Percentiles rank a stretch among this genome's conserved stretches.
Evolutionary conservation across 768 basidiomycete genomes (phyloP).

Genomic region (Clathrus columnatus): DNA sequence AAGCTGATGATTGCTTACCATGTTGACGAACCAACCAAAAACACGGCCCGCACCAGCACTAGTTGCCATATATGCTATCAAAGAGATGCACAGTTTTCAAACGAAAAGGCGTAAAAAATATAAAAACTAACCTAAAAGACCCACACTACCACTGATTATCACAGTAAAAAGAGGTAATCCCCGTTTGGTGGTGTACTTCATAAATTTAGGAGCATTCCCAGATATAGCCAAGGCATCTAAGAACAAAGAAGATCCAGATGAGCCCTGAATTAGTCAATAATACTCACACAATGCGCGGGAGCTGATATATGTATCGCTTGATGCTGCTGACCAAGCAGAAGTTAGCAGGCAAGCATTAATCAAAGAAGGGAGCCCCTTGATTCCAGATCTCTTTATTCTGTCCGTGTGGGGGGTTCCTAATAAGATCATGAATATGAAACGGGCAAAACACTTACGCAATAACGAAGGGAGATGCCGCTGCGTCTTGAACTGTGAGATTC

Average conservation of each 20-base stretch:
- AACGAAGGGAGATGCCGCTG: constrained; percentile 46
- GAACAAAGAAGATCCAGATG: not conserved
- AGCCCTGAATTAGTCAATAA: not conserved
- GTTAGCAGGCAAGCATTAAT: constrained; percentile 28
- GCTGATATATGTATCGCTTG: constrained; percentile 32
- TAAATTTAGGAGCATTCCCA: constrained; percentile 78
- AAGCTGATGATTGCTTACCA: constrained; percentile 30
- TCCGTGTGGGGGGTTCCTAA: not conserved
- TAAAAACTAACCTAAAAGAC: constrained; percentile 28
- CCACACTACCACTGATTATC: constrained; percentile 57
- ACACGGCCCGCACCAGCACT: constrained; percentile 57
- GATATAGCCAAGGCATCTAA: constrained; percentile 71
- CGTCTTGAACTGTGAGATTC: constrained; percentile 32
- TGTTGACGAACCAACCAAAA: constrained; percentile 73
- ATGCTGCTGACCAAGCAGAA: constrained; percentile 35
- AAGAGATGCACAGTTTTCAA: not conserved
- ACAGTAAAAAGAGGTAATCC: constrained; percentile 77
- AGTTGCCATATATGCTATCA: constrained; percentile 77
- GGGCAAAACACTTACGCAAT: constrained; percentile 30
- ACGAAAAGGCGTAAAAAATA: not conserved
- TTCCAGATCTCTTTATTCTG: constrained; percentile 40
- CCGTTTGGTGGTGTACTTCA: constrained; percentile 53
- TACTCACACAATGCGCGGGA: constrained; percentile 25
- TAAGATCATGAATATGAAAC: not conserved
- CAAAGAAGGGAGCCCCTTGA: constrained; percentile 40